These are phyloP conservation scores for Globisporangium perplexum DNA, from an alignment of 352 stramenopile species.

Conservation along the genomic window DNA sequence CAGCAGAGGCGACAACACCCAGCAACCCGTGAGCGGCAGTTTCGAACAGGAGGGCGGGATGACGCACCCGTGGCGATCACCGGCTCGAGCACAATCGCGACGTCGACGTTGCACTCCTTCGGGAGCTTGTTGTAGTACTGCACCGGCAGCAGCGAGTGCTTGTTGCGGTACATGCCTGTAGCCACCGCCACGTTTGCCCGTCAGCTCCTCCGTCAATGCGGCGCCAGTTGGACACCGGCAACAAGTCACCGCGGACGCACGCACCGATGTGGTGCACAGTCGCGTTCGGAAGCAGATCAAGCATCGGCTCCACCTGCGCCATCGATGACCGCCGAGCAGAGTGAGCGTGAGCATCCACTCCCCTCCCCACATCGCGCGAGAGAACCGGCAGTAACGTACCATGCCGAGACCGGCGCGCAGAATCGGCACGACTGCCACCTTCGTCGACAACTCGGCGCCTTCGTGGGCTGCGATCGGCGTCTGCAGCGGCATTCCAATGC, in stretches of 20 bases:
- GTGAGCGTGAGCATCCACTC: neutral
- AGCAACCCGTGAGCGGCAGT: neutral
- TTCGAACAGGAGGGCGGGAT: neutral
- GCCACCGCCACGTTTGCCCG: neutral
- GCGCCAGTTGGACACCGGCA: too few species aligned
- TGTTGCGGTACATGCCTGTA: slow-evolving; percentile 87
- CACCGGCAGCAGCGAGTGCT: slow-evolving; percentile 90
- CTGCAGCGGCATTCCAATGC: slow-evolving; percentile 14
- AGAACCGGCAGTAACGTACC: slow-evolving; percentile 19
- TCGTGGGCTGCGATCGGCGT: slow-evolving; percentile 69
- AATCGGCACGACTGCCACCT: slow-evolving; percentile 95
- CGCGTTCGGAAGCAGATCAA: slow-evolving; percentile 95
- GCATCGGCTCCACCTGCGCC: slow-evolving; percentile 92
- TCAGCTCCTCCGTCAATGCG: too few species aligned
- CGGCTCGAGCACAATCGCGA: slow-evolving; percentile 96
- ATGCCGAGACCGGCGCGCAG: slow-evolving; percentile 90
- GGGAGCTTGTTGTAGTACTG: slow-evolving; percentile 99
- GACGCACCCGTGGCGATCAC: slow-evolving; percentile 92
- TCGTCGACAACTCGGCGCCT: slow-evolving; percentile 88
- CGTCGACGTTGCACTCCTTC: slow-evolving; percentile 88
- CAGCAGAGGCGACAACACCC: neutral
- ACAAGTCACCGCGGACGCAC: slow-evolving; percentile 19
- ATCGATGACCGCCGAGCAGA: neutral
- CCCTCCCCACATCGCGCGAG: too few species aligned
- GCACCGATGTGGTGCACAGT: slow-evolving; percentile 97